Evolutionary conservation across 139 green algal genomes (phyloP), one percentile per base, ranked within the genome.

Genomic region (Chlamydomonas schloesseri): DNA sequence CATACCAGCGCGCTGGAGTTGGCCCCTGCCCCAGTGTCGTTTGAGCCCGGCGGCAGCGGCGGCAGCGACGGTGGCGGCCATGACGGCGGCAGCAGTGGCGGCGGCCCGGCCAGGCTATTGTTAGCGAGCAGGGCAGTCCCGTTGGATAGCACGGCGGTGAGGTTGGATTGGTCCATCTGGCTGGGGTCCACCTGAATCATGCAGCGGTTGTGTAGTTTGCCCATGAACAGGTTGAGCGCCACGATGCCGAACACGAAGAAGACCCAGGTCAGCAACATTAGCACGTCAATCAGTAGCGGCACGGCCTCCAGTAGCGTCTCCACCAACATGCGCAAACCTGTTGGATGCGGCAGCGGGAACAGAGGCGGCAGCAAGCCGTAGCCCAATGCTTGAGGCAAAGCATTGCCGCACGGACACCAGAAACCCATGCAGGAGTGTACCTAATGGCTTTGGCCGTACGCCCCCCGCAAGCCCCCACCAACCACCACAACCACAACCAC

Each of bases 161-260:
- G 42, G 42, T 50, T 50, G 42, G 42, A 5, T n/a, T n/a, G n/a
- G 42, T 50, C 42, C 8, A 8, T 8, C 42, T 50, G 42, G 42
- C 8, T 26, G 9, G 60, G 58, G 57, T 82, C 75, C 26, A 62
- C 64, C 47, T 68, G 58, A 34, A 72, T 8, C 65, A 87, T 14
- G 81, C 87, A 93, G 53, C 83, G 71, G 46, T 90, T 81, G 28
- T 74, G 87, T 74, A 93, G 21, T 82, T 71, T 81, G 46, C 85
- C 87, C 73, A 80, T 86, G 71, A 93, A 91, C 18, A 90, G 71
- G 81, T 93, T 84, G 31, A 94, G 55, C 15, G 84, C 91, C 20
- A 92, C 82, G 82, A 94, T 94, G 80, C 91, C 75, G 31, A 93
- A 92, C 29, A 94, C 87, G 53, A 89, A 91, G 76, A 93, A 92